These are phyloP conservation scores for Rhizopogon vulgaris DNA, from an alignment of 768 basidiomycete species.

Conservation along the genomic window DNA sequence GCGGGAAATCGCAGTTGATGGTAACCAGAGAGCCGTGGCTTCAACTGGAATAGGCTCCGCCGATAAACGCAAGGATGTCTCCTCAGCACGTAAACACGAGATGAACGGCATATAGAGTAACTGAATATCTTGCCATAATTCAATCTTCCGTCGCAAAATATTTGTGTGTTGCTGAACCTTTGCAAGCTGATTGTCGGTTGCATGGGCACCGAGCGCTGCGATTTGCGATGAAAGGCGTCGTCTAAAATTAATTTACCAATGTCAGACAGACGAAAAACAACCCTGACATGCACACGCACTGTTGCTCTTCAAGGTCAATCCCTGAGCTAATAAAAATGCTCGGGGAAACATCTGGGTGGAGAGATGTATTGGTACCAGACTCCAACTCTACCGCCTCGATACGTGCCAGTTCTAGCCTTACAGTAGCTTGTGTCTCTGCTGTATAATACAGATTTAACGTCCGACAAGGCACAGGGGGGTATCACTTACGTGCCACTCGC, in stretches of 20 bases:
- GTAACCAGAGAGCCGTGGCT: neutral
- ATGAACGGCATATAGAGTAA: neutral
- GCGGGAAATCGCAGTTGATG: neutral
- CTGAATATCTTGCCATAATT: neutral
- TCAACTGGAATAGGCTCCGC: neutral
- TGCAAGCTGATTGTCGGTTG: neutral
- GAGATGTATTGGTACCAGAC: neutral
- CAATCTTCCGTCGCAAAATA: neutral
- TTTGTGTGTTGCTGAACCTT: neutral
- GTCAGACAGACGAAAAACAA: no score
- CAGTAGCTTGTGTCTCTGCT: no score
- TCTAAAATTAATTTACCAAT: no score
- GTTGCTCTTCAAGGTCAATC: slow-evolving; percentile 13
- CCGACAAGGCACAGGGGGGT: no score
- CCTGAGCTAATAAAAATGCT: slow-evolving; percentile 6
- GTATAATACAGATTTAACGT: no score
- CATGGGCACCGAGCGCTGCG: neutral
- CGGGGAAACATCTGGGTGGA: slow-evolving; percentile 6
- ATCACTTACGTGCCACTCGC: no score
- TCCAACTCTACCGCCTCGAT: neutral
- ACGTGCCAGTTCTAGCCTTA: no score
- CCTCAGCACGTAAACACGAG: neutral
- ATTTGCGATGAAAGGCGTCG: neutral
- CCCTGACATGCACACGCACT: slow-evolving; percentile 2
- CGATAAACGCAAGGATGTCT: neutral